Base-by-base conservation (phyloP, 495 filamentous ascomycete genomes). In the Articulospora tetracladia region DNA sequence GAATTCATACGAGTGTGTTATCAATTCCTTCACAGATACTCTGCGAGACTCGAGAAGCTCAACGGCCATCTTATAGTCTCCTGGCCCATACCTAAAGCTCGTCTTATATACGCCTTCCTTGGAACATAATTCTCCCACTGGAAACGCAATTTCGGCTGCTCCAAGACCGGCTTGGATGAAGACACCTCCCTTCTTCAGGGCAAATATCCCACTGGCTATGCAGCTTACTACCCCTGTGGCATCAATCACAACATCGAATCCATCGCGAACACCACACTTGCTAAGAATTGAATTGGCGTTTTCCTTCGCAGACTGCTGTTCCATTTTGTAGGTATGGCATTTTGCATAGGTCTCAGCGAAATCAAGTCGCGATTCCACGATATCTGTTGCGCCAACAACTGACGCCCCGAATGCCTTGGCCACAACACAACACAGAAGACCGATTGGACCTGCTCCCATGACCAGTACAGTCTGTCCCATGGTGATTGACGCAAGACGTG, bases 371-470 rank as follows among this genome's bases (percentile, higher is more conserved):
- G 78, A 68, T 61, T 84, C 74, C 47, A 89, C 79, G 57, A 95
- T 86, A 73, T 97, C 92, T 25, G 93, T 90, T 2, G 79, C 76
- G 0, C 92, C 80, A 17, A 96, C 76, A 62, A 80, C 85, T 46
- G 74, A 77, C 2, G 92, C 92, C 1, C 92, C 92, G 60, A 86
- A 92, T 17, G 89, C 83, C 3, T 79, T 76, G 20, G 90, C 89
- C 0, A 93, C 90, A 11, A 88, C 88, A 4, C 82, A 86, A 71
- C 86, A 92, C 12, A 95, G 79, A n/a, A 96, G 76, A 0, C 92
- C 92, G 1, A 96, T 85, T 10, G 92, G 89, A 0, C 92, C 92
- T 11, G 90, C 88, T 6, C 92, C 92, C 73, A 94, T 90, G 11
- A 97, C 83, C 1, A 96, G 81, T 1, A 95, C 85, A 11, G 71